Evolutionary conservation across 1,139 yeast species (phyloP).

Genomic region (Saccharomyces uvarum): DNA sequence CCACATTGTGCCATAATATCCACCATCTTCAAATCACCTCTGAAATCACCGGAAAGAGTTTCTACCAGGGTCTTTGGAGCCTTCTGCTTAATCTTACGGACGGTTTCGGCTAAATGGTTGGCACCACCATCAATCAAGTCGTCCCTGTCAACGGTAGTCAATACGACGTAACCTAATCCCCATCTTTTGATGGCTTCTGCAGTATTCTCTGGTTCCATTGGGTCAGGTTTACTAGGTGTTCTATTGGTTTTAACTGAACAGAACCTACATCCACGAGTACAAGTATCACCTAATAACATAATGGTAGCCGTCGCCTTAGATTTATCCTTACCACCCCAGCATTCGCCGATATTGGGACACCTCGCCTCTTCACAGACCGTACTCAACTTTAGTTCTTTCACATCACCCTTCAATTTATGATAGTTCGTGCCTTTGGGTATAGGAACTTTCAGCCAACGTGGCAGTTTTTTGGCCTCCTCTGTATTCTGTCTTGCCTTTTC

Average conservation of each 20-base stretch:
- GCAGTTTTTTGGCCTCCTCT: constrained; percentile 43
- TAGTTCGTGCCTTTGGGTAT: constrained; percentile 87
- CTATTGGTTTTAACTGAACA: constrained; percentile 94
- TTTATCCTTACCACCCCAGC: constrained; percentile 96
- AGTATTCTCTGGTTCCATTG: constrained; percentile 94
- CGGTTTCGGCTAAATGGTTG: constrained; percentile 83
- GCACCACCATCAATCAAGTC: constrained; percentile 93
- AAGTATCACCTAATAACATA: constrained; percentile 96
- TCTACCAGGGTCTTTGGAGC: constrained; percentile 91
- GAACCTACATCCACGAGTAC: constrained; percentile 97
- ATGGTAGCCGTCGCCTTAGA: constrained; percentile 98
- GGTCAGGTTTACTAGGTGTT: constrained; percentile 81
- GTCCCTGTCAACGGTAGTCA: constrained; percentile 96
- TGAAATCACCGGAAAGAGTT: constrained; percentile 89
- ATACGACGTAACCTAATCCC: constrained; percentile 97
- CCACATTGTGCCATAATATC: constrained; percentile 77
- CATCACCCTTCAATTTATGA: constrained; percentile 74
- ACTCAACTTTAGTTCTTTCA: constrained; percentile 78
- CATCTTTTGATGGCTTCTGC: constrained; percentile 96
- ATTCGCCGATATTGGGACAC: constrained; percentile 97
- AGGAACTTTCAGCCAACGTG: constrained; percentile 90
- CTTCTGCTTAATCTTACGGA: constrained; percentile 69
- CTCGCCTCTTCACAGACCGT: constrained; percentile 98
- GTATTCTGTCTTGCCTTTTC: constrained; percentile 51
- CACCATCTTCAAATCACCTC: constrained; percentile 81